These are phyloP conservation scores for Gryganskiella cystojenkinii DNA, from an alignment of 192 early-diverging fungal species.

Conservation along the genomic window DNA sequence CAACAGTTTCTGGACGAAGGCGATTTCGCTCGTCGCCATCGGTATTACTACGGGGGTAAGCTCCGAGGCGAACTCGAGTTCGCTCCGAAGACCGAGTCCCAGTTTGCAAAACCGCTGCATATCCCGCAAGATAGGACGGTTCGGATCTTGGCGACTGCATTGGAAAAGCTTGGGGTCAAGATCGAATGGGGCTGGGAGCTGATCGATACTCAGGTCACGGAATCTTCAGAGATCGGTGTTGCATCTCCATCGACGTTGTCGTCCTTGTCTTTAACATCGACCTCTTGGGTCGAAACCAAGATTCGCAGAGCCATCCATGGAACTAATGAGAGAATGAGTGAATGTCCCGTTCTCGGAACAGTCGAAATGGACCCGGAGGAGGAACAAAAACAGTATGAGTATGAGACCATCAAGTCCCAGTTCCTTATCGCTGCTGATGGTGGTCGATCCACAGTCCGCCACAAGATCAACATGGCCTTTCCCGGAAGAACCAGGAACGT, in stretches of 20 bases:
- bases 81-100: not conserved
- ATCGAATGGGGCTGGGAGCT: slow-evolving; percentile 10
- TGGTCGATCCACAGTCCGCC: slow-evolving; percentile 3
- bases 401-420: not conserved
- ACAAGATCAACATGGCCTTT: not conserved
- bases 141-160: not conserved
- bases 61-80: not conserved
- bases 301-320: not conserved
- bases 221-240: too few relatives aligned
- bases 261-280: too few relatives aligned
- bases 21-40: too few relatives aligned
- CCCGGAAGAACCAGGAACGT: not conserved
- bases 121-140: not conserved
- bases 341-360: not conserved
- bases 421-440: slow-evolving; percentile 28
- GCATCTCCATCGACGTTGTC: not conserved
- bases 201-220: not conserved
- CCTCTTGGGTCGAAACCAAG: not conserved
- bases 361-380: not conserved
- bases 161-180: not conserved
- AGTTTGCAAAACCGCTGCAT: not conserved
- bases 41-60: not conserved
- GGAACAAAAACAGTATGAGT: slow-evolving; percentile 5
- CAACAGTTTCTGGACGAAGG: not conserved
- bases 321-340: not conserved